Conservation (phyloP, 768 basidiomycete species). For the Kwoniella sp. region DNA sequence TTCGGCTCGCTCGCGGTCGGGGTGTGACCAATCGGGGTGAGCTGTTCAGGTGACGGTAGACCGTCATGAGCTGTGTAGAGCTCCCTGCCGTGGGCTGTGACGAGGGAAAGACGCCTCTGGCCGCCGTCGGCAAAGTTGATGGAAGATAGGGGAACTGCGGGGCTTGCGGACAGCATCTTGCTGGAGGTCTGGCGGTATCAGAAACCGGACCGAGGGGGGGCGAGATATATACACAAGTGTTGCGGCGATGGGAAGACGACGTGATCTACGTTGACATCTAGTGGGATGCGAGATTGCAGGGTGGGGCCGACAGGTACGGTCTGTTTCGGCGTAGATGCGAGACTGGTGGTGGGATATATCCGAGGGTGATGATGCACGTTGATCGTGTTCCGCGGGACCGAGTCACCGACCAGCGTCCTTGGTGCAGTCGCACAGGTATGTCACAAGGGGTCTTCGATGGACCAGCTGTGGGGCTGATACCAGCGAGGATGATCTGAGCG, state of each 20-base stretch:
- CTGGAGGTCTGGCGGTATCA: neutral
- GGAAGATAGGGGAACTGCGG: constrained; percentile 41
- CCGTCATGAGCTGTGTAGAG: constrained; percentile 40
- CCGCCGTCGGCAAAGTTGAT: constrained; percentile 32
- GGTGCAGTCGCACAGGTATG: too few species aligned
- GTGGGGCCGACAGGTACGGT: too few species aligned
- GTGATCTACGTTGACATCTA: too few species aligned
- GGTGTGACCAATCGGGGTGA: constrained; percentile 36
- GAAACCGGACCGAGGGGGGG: neutral
- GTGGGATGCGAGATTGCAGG: too few species aligned
- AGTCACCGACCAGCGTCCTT: too few species aligned
- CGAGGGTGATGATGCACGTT: too few species aligned
- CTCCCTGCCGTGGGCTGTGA: constrained; percentile 36
- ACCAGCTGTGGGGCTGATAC: too few species aligned
- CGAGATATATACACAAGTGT: neutral
- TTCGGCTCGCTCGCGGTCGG: constrained; percentile 6
- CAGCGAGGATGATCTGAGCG: too few species aligned
- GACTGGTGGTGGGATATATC: too few species aligned
- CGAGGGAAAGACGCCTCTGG: constrained; percentile 36
- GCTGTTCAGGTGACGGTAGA: constrained; percentile 41
- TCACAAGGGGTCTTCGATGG: too few species aligned
- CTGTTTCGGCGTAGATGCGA: too few species aligned
- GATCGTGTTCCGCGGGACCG: too few species aligned
- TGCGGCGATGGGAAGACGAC: neutral
- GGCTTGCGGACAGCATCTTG: constrained; percentile 44